Evolutionary conservation across 2,329 filamentous ascomycete species (phyloP).

Genomic region (Capronia americana): DNA sequence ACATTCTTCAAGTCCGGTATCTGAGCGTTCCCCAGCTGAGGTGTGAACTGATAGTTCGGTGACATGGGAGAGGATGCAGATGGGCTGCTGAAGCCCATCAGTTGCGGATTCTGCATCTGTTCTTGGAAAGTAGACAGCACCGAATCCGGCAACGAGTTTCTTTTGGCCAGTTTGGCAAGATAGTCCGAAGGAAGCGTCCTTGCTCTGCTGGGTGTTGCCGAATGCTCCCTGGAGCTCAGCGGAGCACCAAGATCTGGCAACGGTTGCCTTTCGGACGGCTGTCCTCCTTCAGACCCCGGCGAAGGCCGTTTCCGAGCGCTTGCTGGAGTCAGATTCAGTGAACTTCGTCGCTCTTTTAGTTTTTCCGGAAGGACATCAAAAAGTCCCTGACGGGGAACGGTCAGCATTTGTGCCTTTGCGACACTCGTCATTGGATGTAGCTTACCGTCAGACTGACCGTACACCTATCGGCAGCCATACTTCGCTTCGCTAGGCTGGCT

Average conservation of each 20-base stretch:
- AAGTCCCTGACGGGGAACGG: conserved; percentile 62
- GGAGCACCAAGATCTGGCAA: conserved; percentile 20
- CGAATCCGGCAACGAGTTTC: conserved; percentile 38
- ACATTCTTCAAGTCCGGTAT: conserved; percentile 57
- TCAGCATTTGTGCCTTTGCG: conserved; percentile 12
- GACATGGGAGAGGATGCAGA: conserved; percentile 33
- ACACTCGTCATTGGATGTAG: conserved; percentile 29
- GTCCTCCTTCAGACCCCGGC: conserved; percentile 37
- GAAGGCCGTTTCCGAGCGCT: conserved; percentile 56
- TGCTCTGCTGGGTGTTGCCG: conserved; percentile 29
- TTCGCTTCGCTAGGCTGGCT: conserved; percentile 77
- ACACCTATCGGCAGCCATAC: conserved; percentile 87
- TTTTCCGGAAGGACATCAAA: conserved; percentile 83
- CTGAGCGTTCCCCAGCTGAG: conserved; percentile 37
- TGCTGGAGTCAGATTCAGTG: conserved; percentile 49
- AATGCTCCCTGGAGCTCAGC: conserved; percentile 21
- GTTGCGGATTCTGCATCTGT: conserved; percentile 38
- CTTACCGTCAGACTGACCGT: conserved; percentile 76
- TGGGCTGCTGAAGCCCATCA: conserved; percentile 41
- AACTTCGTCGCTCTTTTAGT: conserved; percentile 63
- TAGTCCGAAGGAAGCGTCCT: conserved; percentile 37
- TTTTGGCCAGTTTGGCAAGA: conserved; percentile 35
- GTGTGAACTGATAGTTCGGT: conserved; percentile 40
- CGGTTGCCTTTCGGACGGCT: conserved; percentile 17
- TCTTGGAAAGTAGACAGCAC: conserved; percentile 40